phyloP scores from a whole-genome alignment of 768 basidiomycete genomes.

The Leccinum incarnatum region DNA sequence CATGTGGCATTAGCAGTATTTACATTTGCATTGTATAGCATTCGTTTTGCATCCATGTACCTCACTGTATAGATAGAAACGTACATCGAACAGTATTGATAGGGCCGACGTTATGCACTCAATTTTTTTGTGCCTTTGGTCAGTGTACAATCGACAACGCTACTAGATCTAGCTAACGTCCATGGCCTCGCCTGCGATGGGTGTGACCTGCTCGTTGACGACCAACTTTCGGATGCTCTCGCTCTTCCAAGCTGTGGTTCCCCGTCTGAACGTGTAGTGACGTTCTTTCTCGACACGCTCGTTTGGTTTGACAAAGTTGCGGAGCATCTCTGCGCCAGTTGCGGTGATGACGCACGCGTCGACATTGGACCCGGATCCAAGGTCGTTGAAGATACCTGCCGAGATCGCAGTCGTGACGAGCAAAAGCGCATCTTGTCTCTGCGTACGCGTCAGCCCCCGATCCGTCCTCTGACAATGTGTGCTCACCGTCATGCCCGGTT shows the following conservation, averaged over 20 bases:
- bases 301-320: conserved; percentile 93
- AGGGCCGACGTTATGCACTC: conserved; percentile 6
- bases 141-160: conserved; percentile 4
- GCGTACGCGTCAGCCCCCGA: conserved; percentile 9
- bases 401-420: conserved; percentile 86
- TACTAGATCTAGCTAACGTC: conserved; percentile 58
- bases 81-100: conserved; percentile 18
- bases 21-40: conserved; percentile 24
- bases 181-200: conserved; percentile 67
- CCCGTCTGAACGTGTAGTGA: conserved; percentile 67
- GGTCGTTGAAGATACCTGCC: conserved; percentile 98
- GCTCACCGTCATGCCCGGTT: conserved; percentile 73
- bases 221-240: conserved; percentile 74
- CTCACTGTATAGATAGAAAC: conserved; percentile 25
- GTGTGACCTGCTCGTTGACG: conserved; percentile 64
- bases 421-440: conserved; percentile 79
- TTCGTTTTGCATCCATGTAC: conserved; percentile 19
- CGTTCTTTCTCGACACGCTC: conserved; percentile 77
- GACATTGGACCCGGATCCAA: conserved; percentile 97
- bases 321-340: conserved; percentile 82
- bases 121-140: background rate
- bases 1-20: conserved; percentile 15
- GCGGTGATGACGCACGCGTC: conserved; percentile 96
- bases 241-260: conserved; percentile 87
- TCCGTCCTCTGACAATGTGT: background rate